Evolutionary conservation across 202 grass and related monocot genomes (phyloP), one percentile per base, ranked within the genome.

Genomic region (Cymbopogon flexuosus): DNA sequence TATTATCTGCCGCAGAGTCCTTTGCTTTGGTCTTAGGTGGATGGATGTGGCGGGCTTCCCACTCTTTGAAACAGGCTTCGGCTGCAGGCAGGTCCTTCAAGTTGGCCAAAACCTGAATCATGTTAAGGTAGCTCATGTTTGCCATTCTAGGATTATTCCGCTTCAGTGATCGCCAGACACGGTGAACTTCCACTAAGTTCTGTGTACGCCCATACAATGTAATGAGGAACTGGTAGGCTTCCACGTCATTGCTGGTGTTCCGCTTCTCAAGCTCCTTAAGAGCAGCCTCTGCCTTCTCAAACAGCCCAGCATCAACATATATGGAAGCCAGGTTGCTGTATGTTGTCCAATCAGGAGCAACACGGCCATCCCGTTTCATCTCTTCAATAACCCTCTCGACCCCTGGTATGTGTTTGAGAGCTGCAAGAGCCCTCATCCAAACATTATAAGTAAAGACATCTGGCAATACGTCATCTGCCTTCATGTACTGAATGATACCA

Each of bases 301-400:
- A 84, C 83, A 83, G 43, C 68, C 90, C 92, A 65, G 84, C 88
- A 56, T 89, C 73, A 82, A 90, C 90, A 47, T 91, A 98, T 72
- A 98, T 98, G 30, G 96, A 98, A 73, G 96, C 92, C 37, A 98
- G 77, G 65, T 98, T 98, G 82, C 96, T 95, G 59, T 95, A 98
- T 40, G 92, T 98, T 51, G 96, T 98, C 96, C 96, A 98, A 70
- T 98, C 96, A 84, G 96, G 89, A 76, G 68, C 29, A 84, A 98
- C 84, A 72, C 96, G 90, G 8, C 92, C 96, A 87, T 95, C 92
- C 66, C 92, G 82, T 83, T 88, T 93, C 96, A 98, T 98, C 74
- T 98, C 96, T 87, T 98, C 88, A 62, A 98, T 84, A 57, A 95
- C 86, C 70, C 92, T 93, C 79, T 98, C 92, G 4, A 98, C 96